These are phyloP conservation scores for Macrotyloma uniflorum DNA, from an alignment of 306 rosid species.

Conservation along the genomic window DNA sequence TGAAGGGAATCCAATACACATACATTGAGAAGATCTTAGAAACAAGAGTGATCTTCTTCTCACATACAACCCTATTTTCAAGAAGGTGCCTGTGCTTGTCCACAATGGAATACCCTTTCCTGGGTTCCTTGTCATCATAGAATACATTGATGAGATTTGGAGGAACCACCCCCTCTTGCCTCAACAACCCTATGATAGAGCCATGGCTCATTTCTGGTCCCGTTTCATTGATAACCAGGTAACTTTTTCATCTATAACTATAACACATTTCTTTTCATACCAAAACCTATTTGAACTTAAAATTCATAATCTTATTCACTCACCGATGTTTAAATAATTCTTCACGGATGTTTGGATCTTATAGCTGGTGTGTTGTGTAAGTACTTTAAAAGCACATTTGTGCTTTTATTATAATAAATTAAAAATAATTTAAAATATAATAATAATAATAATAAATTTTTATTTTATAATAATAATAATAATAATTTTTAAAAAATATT, in stretches of 20 bases:
- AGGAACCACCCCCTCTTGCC: constrained; percentile 35
- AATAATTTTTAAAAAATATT: too few relatives aligned
- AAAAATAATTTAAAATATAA: too few relatives aligned
- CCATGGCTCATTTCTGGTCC: constrained; percentile 40
- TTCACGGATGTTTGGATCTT: too few relatives aligned
- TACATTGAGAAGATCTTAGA: constrained; percentile 47
- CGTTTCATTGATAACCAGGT: constrained; percentile 46
- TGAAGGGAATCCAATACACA: constrained; percentile 51
- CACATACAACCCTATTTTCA: constrained; percentile 57
- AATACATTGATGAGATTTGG: constrained; percentile 66
- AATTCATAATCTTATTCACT: too few relatives aligned
- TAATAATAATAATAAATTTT: too few relatives aligned
- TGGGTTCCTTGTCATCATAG: constrained; percentile 61
- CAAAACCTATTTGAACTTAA: too few relatives aligned
- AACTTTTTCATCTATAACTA: not conserved
- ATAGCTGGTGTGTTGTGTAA: too few relatives aligned
- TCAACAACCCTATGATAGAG: constrained; percentile 19
- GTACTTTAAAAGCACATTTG: too few relatives aligned
- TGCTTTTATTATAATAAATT: too few relatives aligned
- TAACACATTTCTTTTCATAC: too few relatives aligned
- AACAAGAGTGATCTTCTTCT: constrained; percentile 58
- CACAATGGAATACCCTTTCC: constrained; percentile 49
- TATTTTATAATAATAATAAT: too few relatives aligned
- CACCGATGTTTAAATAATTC: not conserved
- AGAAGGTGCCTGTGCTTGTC: constrained; percentile 64